Conservation (phyloP, 768 basidiomycete species). For the Cystobasidium tubakii region DNA sequence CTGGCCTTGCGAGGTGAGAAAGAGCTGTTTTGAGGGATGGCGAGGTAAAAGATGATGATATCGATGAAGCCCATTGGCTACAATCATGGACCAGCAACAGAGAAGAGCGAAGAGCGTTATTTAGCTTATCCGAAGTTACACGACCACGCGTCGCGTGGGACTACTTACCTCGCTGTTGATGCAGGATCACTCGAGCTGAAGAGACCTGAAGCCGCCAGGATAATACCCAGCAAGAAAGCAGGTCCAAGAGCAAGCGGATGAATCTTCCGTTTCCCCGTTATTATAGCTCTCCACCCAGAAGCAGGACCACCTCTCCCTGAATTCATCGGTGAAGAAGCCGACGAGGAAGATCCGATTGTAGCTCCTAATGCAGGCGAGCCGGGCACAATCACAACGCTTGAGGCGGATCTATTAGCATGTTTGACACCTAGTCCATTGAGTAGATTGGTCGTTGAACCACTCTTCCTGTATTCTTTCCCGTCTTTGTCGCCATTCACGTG, state of each 20-base stretch:
- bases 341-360: not conserved
- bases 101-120: not conserved
- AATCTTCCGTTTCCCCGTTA: constrained; percentile 4
- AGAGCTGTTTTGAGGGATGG: not conserved
- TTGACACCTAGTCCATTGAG: constrained; percentile 20
- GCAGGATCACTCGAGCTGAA: not conserved
- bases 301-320: not conserved
- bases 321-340: not conserved
- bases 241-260: constrained; percentile 15
- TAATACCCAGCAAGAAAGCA: constrained; percentile 26
- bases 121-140: not conserved
- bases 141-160: not conserved
- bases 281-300: constrained; percentile 19
- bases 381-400: constrained; percentile 4
- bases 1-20: constrained; percentile 6
- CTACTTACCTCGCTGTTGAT: constrained; percentile 12
- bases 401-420: constrained; percentile 7
- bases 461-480: constrained; percentile 3
- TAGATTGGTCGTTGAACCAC: not conserved
- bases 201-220: constrained; percentile 15
- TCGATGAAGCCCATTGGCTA: not conserved
- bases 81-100: no score
- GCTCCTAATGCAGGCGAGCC: not conserved
- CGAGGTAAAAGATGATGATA: constrained; percentile 7
- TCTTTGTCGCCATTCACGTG: constrained; percentile 2